Evolutionary conservation across 108 stramenopile species (phyloP).

Genomic region (Cyclotella sp.): DNA sequence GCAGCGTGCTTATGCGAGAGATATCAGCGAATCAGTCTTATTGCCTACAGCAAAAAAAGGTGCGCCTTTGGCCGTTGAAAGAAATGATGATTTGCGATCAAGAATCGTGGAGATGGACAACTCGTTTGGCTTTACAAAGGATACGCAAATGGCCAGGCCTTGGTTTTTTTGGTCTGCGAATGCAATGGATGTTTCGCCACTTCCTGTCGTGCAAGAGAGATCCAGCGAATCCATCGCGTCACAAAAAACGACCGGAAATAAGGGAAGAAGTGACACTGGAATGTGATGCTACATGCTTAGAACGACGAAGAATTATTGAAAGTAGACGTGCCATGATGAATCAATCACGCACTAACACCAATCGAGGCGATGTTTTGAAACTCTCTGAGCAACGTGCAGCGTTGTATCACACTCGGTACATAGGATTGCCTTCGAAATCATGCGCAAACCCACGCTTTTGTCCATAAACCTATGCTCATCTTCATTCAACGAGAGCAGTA

Average conservation of each 20-base stretch:
- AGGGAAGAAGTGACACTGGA: not conserved
- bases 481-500: too few species aligned
- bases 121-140: not conserved
- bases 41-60: conserved; percentile 13
- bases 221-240: not conserved
- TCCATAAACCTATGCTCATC: conserved; percentile 9
- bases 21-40: conserved; percentile 27
- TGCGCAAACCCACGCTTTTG: conserved; percentile 37
- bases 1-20: conserved; percentile 42
- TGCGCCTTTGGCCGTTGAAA: conserved; percentile 6
- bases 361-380: conserved; percentile 54
- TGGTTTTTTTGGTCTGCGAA: not conserved
- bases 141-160: not conserved
- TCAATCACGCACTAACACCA: conserved; percentile 56
- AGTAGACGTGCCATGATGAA: conserved; percentile 57
- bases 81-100: not conserved
- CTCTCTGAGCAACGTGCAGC: conserved; percentile 51
- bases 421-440: conserved; percentile 31
- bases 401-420: conserved; percentile 47
- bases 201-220: not conserved
- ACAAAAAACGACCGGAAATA: not conserved
- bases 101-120: not conserved
- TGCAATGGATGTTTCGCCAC: not conserved
- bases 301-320: conserved; percentile 35
- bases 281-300: conserved; percentile 44